Evolutionary conservation across 2,329 filamentous ascomycete genomes (phyloP).

Genomic region (Trichoderma sp.): DNA sequence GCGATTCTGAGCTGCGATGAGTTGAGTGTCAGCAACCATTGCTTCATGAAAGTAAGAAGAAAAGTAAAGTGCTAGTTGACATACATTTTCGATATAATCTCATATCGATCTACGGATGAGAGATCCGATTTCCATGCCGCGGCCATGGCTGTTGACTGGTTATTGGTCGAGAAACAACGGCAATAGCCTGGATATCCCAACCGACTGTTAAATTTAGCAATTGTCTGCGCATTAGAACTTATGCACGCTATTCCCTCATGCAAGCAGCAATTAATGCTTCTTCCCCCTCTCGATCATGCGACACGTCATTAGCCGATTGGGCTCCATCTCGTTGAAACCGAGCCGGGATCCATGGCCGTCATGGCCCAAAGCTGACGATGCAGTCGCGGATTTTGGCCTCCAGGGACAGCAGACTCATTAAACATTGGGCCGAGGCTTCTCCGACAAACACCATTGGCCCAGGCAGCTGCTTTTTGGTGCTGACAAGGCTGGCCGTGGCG

Average conservation of each 20-base stretch:
- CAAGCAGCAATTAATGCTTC: background rate
- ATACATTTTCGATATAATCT: constrained; percentile 58
- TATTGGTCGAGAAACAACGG: background rate
- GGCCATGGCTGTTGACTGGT: constrained; percentile 15
- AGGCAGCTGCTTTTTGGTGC: constrained; percentile 3
- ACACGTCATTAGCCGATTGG: constrained; percentile 17
- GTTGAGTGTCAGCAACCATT: background rate
- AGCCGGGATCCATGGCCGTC: constrained; percentile 3
- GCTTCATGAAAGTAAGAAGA: background rate
- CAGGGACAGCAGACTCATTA: background rate
- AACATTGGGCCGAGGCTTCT: constrained; percentile 14
- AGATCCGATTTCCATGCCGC: constrained; percentile 54
- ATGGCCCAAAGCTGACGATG: background rate
- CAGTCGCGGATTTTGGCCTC: background rate
- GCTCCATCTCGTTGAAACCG: constrained; percentile 15
- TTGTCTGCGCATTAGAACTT: background rate
- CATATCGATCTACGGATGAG: constrained; percentile 62
- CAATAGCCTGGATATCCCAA: background rate
- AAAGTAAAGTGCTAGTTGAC: background rate
- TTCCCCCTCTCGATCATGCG: constrained; percentile 13
- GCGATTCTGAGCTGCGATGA: constrained; percentile 34
- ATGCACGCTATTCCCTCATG: background rate
- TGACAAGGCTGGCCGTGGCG: constrained; percentile 17
- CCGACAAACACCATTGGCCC: background rate
- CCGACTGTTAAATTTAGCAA: background rate